Base-by-base conservation (phyloP, 2,329 filamentous ascomycete species). In the Talaromyces albobiverticillius region DNA sequence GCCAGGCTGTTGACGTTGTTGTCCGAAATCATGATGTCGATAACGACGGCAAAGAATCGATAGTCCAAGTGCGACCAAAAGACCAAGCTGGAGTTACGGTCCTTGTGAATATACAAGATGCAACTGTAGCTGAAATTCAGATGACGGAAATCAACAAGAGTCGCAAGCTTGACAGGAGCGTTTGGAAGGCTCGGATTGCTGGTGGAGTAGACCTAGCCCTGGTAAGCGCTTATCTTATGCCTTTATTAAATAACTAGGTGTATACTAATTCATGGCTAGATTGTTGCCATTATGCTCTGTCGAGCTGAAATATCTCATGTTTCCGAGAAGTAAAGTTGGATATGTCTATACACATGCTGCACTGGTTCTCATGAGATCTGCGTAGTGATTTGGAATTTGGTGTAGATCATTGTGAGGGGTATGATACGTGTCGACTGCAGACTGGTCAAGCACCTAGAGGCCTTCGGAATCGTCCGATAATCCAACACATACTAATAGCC, bases 291-390 rank as follows among this genome's bases (percentile, higher is more conserved):
- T 22, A 52, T 52, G 50, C 42, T 52, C 29, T 45, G 41, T 25
- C 50, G 50, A 46, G 50, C 50, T 45, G 50, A 52, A 25, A 45
- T 52, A n/a, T 36, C 38, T 16, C 48, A 51, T 43, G 26, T 32
- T 23, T 42, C 16, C 25, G 32, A 18, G 29, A 20, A 43, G 38
- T 51, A 43, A 40, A 29, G 26, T 10, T 29, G 5, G 26, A 29
- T n/a, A n/a, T n/a, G n/a, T n/a, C n/a, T n/a, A n/a, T n/a, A n/a
- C n/a, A n/a, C n/a, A n/a, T n/a, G n/a, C n/a, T n/a, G n/a, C n/a
- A n/a, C n/a, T n/a, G n/a, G n/a, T n/a, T n/a, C n/a, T n/a, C n/a
- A n/a, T n/a, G n/a, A n/a, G n/a, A n/a, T n/a, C n/a, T n/a, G n/a
- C n/a, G n/a, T n/a, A n/a, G n/a, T n/a, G n/a, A n/a, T n/a, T n/a